phyloP scores from a whole-genome alignment of 2,329 filamentous ascomycete genomes.

The Microsporum audouinii region DNA sequence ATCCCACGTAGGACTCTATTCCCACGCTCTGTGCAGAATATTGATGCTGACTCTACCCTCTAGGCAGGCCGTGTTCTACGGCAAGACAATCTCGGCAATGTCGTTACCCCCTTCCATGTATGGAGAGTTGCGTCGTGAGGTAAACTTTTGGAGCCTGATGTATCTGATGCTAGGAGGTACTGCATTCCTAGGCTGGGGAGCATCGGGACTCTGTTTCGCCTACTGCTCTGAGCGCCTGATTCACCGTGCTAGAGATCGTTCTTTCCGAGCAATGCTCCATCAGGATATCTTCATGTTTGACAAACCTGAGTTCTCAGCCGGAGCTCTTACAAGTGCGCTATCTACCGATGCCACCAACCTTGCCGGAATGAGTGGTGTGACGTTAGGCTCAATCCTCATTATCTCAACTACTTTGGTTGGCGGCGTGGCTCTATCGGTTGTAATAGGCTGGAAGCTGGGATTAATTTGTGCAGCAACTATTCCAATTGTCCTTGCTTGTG shows the following conservation, averaged over 20 bases:
- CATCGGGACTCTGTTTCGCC: slow-evolving; percentile 65
- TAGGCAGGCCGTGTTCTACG: slow-evolving; percentile 59
- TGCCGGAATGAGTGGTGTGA: slow-evolving; percentile 74
- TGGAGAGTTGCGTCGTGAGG: slow-evolving; percentile 51
- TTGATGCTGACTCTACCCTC: not conserved
- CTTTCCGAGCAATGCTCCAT: slow-evolving; percentile 76
- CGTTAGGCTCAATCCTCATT: slow-evolving; percentile 73
- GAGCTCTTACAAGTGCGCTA: slow-evolving; percentile 75
- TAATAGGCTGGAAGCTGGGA: slow-evolving; percentile 75
- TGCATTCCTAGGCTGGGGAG: slow-evolving; percentile 55
- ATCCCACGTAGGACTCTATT: slow-evolving; percentile 47
- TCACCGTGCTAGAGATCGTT: slow-evolving; percentile 68
- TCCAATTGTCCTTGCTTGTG: slow-evolving; percentile 64
- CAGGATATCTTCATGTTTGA: slow-evolving; percentile 93
- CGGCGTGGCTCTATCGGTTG: slow-evolving; percentile 57
- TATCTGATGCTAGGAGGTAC: slow-evolving; percentile 71
- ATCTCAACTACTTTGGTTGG: slow-evolving; percentile 67
- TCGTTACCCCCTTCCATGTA: slow-evolving; percentile 45
- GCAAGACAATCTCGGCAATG: slow-evolving; percentile 69
- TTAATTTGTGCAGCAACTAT: slow-evolving; percentile 70
- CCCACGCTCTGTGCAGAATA: not conserved
- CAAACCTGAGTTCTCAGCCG: slow-evolving; percentile 73
- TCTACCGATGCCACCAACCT: slow-evolving; percentile 82
- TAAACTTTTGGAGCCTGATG: slow-evolving; percentile 80
- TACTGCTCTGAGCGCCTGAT: slow-evolving; percentile 77